Evolutionary conservation across 2,329 filamentous ascomycete species (phyloP).

Genomic region (Thielaviopsis euricoi): DNA sequence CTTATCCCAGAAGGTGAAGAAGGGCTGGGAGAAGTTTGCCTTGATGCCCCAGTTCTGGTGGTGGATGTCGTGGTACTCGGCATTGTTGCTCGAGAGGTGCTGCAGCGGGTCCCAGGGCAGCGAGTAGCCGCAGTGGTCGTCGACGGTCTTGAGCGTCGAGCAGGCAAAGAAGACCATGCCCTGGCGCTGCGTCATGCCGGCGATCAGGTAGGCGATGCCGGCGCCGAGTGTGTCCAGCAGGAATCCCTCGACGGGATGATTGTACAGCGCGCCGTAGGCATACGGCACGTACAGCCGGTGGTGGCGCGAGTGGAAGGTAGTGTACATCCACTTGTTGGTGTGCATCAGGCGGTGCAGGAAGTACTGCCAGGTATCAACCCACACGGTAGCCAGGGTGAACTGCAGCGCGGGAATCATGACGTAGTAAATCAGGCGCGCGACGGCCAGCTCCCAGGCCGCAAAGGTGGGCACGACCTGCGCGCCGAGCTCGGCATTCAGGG

Average conservation of each 20-base stretch:
- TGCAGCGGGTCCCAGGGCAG: constrained; percentile 92
- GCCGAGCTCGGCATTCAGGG: constrained; percentile 42
- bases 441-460: constrained; percentile 62
- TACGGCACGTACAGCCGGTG: constrained; percentile 96
- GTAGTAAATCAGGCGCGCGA: constrained; percentile 69
- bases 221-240: constrained; percentile 82
- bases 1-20: constrained; percentile 91
- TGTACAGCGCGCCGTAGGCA: constrained; percentile 92
- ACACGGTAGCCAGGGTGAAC: constrained; percentile 53
- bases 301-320: constrained; percentile 84
- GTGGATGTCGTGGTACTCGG: constrained; percentile 92
- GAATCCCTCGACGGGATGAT: constrained; percentile 89
- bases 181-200: constrained; percentile 70
- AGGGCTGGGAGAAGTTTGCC: constrained; percentile 78
- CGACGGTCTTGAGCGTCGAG: constrained; percentile 89
- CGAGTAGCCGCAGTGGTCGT: constrained; percentile 94
- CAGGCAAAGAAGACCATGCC: constrained; percentile 78
- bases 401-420: constrained; percentile 59
- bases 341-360: constrained; percentile 95
- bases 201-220: constrained; percentile 64
- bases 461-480: constrained; percentile 52
- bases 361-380: constrained; percentile 97
- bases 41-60: constrained; percentile 99
- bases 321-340: constrained; percentile 91
- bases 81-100: constrained; percentile 85